These are phyloP conservation scores for Russula compacta DNA, from an alignment of 768 basidiomycete species.

Conservation along the genomic window DNA sequence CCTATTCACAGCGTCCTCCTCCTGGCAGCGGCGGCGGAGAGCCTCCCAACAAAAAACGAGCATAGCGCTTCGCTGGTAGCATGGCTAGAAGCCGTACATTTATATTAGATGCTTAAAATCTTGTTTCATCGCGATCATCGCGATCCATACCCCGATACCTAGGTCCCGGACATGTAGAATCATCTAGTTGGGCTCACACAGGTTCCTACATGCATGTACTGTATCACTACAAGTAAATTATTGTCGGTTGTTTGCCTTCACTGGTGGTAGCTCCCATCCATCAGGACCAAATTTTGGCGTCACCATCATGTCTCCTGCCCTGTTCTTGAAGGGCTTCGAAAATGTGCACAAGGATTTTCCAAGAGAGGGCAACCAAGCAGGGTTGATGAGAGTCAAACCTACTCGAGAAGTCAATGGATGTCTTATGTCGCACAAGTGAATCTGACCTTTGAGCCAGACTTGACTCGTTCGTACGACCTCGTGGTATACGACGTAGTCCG, in stretches of 20 bases:
- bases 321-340: constrained; percentile 74
- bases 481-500: constrained; percentile 78
- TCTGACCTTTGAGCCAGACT: constrained; percentile 72
- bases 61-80: not conserved
- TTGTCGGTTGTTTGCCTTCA: constrained; percentile 26
- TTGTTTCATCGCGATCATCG: not conserved
- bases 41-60: constrained; percentile 11
- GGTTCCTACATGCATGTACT: constrained; percentile 2
- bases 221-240: constrained; percentile 12
- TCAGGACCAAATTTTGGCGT: constrained; percentile 80
- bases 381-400: constrained; percentile 81
- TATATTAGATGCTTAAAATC: not conserved
- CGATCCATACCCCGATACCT: not conserved
- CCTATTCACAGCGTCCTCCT: constrained; percentile 4
- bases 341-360: constrained; percentile 81
- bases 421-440: not conserved
- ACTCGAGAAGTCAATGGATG: not conserved
- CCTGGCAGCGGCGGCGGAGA: not conserved
- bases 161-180: not conserved
- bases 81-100: not conserved
- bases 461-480: constrained; percentile 72
- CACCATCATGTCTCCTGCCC: constrained; percentile 56
- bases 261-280: constrained; percentile 80
- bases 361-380: constrained; percentile 76
- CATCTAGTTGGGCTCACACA: not conserved